phyloP scores from a whole-genome alignment of 1,139 yeast species.

The Saccharomyces pastorianus region DNA sequence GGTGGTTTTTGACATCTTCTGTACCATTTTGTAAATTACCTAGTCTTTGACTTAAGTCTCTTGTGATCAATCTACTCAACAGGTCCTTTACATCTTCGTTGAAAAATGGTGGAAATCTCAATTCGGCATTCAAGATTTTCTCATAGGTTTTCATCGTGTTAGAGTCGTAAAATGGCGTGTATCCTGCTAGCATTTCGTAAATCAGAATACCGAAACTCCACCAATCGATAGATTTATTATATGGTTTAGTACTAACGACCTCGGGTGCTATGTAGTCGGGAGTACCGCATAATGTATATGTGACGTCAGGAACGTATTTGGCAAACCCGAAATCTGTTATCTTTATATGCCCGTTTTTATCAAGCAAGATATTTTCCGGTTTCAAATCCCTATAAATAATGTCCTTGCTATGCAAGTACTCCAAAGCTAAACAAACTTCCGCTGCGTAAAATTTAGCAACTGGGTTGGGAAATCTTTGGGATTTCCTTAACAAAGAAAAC shows the following conservation, averaged over 20 bases:
- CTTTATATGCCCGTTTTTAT: constrained; percentile 86
- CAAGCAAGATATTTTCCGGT: constrained; percentile 87
- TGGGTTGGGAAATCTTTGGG: constrained; percentile 90
- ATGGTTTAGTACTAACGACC: constrained; percentile 90
- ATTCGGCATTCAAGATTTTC: constrained; percentile 75
- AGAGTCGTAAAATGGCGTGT: constrained; percentile 91
- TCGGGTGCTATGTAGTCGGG: constrained; percentile 97
- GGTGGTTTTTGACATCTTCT: constrained; percentile 77
- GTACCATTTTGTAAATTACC: constrained; percentile 89
- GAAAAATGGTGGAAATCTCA: constrained; percentile 77
- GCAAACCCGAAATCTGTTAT: constrained; percentile 95
- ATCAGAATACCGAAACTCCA: constrained; percentile 93
- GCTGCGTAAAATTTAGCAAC: constrained; percentile 97
- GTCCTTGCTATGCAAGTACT: constrained; percentile 79
- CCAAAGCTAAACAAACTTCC: constrained; percentile 84
- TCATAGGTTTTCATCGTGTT: constrained; percentile 96
- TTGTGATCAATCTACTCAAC: constrained; percentile 68
- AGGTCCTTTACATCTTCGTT: constrained; percentile 81
- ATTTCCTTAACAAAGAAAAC: constrained; percentile 74
- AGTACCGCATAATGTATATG: constrained; percentile 93
- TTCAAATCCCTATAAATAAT: constrained; percentile 89
- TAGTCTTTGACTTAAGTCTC: constrained; percentile 76
- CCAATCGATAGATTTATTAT: constrained; percentile 95
- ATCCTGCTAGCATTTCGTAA: constrained; percentile 92
- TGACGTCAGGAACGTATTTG: constrained; percentile 83